Evolutionary conservation across 202 grass and related monocot species (phyloP).

Genomic region (Sporobolus alterniflorus): DNA sequence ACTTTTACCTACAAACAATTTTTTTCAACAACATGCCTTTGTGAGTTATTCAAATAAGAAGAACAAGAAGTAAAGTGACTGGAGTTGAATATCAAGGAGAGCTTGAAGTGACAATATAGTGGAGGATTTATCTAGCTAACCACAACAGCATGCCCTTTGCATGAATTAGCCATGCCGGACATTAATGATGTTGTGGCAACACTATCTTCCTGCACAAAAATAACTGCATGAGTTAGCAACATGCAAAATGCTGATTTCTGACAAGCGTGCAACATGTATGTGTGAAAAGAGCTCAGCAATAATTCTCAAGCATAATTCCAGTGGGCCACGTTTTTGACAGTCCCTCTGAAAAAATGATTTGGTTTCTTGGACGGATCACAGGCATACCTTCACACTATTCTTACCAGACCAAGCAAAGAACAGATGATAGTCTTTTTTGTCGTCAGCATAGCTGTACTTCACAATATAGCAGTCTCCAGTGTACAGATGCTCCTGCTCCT

Average conservation of each 20-base stretch:
- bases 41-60: neutral
- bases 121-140: slow-evolving; percentile 41
- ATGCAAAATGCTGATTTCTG: slow-evolving; percentile 18
- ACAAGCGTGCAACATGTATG: neutral
- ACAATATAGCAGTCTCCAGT: slow-evolving; percentile 85
- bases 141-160: slow-evolving; percentile 62
- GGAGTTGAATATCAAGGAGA: neutral
- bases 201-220: slow-evolving; percentile 72
- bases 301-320: neutral
- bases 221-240: slow-evolving; percentile 19
- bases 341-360: neutral
- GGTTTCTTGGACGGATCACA: neutral
- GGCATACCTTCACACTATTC: slow-evolving; percentile 65
- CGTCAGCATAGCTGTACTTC: slow-evolving; percentile 62
- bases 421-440: slow-evolving; percentile 63
- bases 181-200: slow-evolving; percentile 45
- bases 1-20: slow-evolving; percentile 65
- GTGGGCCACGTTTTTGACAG: neutral
- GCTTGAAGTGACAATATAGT: slow-evolving; percentile 13
- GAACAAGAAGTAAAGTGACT: neutral
- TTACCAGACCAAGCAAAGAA: slow-evolving; percentile 79
- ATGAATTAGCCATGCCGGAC: slow-evolving; percentile 60
- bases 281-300: slow-evolving; percentile 2
- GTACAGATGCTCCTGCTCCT: slow-evolving; percentile 66
- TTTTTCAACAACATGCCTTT: neutral